phyloP scores from a whole-genome alignment of 768 basidiomycete genomes.

The Pleurotus sapidus region DNA sequence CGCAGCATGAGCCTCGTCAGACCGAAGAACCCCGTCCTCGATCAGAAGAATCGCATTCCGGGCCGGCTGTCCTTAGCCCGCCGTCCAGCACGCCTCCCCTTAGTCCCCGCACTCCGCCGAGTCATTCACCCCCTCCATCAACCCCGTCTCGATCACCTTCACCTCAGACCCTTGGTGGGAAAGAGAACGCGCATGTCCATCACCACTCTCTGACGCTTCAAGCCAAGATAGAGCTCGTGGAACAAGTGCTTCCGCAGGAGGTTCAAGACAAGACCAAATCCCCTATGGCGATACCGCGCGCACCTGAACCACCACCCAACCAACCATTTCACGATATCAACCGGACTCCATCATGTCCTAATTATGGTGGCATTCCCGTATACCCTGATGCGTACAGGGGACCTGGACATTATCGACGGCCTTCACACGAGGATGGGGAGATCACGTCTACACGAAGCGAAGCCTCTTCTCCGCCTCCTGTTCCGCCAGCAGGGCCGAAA shows the following conservation, averaged over 20 bases:
- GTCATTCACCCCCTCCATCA: neutral
- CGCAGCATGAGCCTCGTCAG: too few species aligned
- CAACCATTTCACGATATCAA: neutral
- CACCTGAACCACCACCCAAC: neutral
- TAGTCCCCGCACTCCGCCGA: neutral
- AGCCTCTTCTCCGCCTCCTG: conserved; percentile 12
- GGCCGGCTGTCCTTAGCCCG: neutral
- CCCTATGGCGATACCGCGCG: neutral
- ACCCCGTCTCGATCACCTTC: neutral
- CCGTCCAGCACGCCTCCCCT: conserved; percentile 2
- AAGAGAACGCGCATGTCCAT: neutral
- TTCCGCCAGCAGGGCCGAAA: conserved; percentile 23
- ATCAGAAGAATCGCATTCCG: conserved; percentile 3
- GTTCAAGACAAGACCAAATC: neutral
- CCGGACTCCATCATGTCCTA: neutral
- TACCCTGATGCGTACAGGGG: conserved; percentile 7
- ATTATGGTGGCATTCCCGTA: neutral
- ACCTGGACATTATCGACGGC: conserved; percentile 18
- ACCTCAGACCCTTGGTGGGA: neutral
- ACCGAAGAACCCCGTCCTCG: neutral
- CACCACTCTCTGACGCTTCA: conserved; percentile 11
- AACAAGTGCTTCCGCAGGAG: conserved; percentile 11
- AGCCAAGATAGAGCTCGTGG: conserved; percentile 17
- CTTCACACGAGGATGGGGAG: conserved; percentile 53
- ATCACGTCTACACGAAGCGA: conserved; percentile 29